These are phyloP conservation scores for Symbiodinium natans DNA, from an alignment of 73 alveolate species.

Conservation along the genomic window DNA sequence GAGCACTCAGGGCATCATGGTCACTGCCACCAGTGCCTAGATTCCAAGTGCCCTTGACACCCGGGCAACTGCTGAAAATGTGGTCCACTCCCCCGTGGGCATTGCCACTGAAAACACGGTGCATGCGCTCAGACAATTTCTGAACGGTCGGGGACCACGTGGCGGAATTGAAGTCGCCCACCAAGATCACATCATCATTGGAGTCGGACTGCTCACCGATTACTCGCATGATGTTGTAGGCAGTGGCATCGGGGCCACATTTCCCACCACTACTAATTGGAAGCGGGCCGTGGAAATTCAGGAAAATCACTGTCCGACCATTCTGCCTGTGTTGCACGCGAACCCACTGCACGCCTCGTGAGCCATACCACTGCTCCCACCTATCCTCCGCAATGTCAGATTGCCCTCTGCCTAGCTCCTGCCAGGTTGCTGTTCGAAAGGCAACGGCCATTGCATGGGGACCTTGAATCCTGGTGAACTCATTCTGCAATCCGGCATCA, in stretches of 20 bases:
- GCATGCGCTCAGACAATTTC: conserved; percentile 65
- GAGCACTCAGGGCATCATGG: conserved; percentile 70
- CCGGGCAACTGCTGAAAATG: conserved; percentile 78
- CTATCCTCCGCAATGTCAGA: conserved; percentile 54
- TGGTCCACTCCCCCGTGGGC: conserved; percentile 82
- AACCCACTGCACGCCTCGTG: conserved; percentile 39
- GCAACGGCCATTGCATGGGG: no score
- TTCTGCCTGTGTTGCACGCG: no score
- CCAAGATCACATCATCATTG: conserved; percentile 52
- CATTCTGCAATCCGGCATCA: no score
- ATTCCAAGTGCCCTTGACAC: conserved; percentile 73
- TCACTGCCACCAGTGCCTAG: conserved; percentile 67
- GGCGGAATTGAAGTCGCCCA: conserved; percentile 54
- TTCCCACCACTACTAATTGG: conserved; percentile 64
- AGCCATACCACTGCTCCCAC: conserved; percentile 58
- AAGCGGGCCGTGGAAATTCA: conserved; percentile 65
- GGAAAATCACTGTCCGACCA: conserved; percentile 62
- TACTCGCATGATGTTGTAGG: conserved; percentile 68
- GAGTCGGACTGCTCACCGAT: conserved; percentile 61
- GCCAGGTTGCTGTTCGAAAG: no score
- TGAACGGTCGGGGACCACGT: conserved; percentile 44
- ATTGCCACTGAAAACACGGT: conserved; percentile 54
- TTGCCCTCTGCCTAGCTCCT: conserved; percentile 80
- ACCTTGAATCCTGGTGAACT: no score
- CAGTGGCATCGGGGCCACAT: conserved; percentile 67